These are phyloP conservation scores for Pseudogymnoascus sp. DNA, from an alignment of 2,329 filamentous ascomycete genomes.

Conservation along the genomic window DNA sequence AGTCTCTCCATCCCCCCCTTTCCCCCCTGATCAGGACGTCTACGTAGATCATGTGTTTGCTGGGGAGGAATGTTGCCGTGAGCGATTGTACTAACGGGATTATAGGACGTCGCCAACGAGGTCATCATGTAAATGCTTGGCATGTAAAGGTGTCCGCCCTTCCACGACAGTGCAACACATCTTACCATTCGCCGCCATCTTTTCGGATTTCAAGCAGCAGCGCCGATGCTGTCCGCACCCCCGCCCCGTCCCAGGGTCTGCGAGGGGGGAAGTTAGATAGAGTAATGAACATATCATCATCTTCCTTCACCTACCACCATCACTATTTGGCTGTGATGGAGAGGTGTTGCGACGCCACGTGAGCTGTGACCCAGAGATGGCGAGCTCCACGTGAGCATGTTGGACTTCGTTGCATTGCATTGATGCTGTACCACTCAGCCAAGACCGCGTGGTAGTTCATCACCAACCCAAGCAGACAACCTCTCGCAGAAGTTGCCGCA, in stretches of 20 bases:
- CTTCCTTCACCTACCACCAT: background rate
- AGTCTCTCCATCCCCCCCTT: constrained; percentile 30
- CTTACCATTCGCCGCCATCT: background rate
- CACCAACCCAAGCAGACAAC: background rate
- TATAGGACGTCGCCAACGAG: constrained; percentile 73
- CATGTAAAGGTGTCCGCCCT: background rate
- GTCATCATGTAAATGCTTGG: constrained; percentile 71
- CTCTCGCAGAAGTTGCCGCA: background rate
- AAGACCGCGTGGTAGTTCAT: background rate
- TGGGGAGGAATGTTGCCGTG: background rate
- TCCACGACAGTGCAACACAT: background rate
- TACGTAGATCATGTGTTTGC: background rate
- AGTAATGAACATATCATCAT: constrained; percentile 1
- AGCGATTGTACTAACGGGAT: constrained; percentile 23
- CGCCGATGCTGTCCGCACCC: background rate
- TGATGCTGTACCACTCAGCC: background rate
- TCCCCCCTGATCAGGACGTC: background rate
- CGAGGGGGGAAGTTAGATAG: background rate
- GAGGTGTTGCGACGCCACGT: background rate
- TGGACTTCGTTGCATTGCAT: background rate
- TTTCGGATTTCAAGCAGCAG: background rate
- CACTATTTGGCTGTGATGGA: background rate
- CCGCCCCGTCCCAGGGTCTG: background rate
- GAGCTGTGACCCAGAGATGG: background rate
- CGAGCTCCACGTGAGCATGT: background rate